Percentiles rank a stretch among this genome's conserved stretches.
phyloP scores from a whole-genome alignment of 192 early-diverging fungal genomes.

The Podila horticola region DNA sequence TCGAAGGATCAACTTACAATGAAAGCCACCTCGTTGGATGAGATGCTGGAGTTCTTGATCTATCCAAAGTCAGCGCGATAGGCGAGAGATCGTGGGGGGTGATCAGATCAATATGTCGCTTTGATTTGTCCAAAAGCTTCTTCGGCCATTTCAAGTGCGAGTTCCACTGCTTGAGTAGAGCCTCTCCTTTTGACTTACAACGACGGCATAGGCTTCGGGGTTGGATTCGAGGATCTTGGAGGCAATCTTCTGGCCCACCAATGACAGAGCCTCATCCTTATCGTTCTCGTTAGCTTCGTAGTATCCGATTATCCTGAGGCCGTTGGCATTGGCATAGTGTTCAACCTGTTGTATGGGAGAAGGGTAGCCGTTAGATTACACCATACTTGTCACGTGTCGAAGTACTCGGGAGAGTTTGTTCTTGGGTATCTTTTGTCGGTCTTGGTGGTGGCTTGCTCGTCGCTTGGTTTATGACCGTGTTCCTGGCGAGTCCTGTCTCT shows the following conservation, averaged over 20 bases:
- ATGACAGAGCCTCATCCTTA: constrained; percentile 55
- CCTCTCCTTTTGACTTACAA: constrained; percentile 52
- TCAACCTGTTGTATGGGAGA: constrained; percentile 57
- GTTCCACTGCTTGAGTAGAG: no score
- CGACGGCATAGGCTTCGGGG: constrained; percentile 61
- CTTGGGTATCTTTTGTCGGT: no score
- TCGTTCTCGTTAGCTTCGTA: constrained; percentile 69
- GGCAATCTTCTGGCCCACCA: constrained; percentile 61
- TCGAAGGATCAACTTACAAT: constrained; percentile 9
- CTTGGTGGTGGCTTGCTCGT: no score
- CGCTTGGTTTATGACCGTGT: no score
- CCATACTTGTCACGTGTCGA: background rate
- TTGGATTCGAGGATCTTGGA: constrained; percentile 57
- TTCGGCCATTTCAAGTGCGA: no score
- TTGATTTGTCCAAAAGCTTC: background rate
- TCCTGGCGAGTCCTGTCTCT: no score
- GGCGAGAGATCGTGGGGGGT: constrained; percentile 6
- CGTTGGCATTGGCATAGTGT: constrained; percentile 59
- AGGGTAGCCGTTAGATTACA: background rate
- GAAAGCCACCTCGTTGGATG: constrained; percentile 21
- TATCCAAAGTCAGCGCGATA: constrained; percentile 6
- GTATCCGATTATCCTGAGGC: constrained; percentile 67
- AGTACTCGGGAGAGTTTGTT: background rate
- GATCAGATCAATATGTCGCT: constrained; percentile 1
- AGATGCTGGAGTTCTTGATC: constrained; percentile 46